Conservation (phyloP, 108 stramenopile species). For the Skeletonema marinoi region DNA sequence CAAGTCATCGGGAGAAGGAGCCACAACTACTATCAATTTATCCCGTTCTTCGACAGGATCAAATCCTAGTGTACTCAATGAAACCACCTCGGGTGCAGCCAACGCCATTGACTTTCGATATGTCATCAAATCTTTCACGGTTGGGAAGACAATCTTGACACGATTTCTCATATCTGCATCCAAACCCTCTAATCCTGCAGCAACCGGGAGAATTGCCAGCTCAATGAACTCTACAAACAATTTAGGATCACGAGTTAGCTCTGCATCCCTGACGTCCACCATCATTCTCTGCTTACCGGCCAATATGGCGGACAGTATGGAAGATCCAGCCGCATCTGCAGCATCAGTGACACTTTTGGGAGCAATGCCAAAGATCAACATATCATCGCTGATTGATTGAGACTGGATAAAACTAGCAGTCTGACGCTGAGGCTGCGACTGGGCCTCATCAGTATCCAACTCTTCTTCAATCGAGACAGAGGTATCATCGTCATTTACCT, state of each 20-base stretch:
- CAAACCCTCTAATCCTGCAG: constrained; percentile 86
- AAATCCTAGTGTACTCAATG: constrained; percentile 84
- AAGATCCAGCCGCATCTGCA: constrained; percentile 85
- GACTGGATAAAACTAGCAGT: constrained; percentile 25
- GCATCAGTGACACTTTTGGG: constrained; percentile 88
- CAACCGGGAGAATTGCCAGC: constrained; percentile 81
- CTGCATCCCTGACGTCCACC: constrained; percentile 91
- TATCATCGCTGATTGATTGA: constrained; percentile 56
- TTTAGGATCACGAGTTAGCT: constrained; percentile 74
- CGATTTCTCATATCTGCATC: constrained; percentile 65
- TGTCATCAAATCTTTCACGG: constrained; percentile 80
- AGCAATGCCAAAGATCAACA: constrained; percentile 80
- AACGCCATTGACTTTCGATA: constrained; percentile 85
- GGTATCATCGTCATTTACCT: constrained; percentile 42
- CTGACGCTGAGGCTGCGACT: constrained; percentile 4
- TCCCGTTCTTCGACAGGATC: constrained; percentile 83
- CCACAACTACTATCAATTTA: constrained; percentile 84
- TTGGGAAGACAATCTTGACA: constrained; percentile 90
- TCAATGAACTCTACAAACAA: constrained; percentile 87
- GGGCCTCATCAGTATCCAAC: constrained; percentile 2
- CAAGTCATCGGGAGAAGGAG: constrained; percentile 82
- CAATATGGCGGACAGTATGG: constrained; percentile 79
- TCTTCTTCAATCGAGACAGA: constrained; percentile 1
- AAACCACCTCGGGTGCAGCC: constrained; percentile 85
- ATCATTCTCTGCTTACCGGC: constrained; percentile 90